Percentiles rank a stretch among this genome's conserved stretches.
phyloP scores from a whole-genome alignment of 371 early-diverging fungal genomes.

The Mucor racemosus region DNA sequence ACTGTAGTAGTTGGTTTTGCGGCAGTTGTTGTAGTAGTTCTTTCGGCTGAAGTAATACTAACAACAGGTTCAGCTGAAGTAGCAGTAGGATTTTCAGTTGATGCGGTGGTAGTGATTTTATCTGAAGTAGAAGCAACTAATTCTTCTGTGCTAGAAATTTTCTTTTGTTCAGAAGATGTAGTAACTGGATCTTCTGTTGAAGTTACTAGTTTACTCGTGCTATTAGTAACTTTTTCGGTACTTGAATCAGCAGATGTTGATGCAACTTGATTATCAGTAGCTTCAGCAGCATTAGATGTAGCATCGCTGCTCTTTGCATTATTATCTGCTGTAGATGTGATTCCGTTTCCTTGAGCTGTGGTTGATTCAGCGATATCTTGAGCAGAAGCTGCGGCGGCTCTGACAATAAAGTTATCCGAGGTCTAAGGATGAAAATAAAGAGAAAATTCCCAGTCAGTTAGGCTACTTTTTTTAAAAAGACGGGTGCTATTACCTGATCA shows the following conservation, averaged over 20 bases:
- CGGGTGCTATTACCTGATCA: slow-evolving; percentile 2
- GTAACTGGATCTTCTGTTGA: not conserved
- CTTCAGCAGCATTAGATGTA: not conserved
- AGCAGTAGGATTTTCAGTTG: not conserved
- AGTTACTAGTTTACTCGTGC: not conserved
- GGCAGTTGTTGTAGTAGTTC: not conserved
- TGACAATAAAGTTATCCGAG: not conserved
- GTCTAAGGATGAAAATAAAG: not conserved
- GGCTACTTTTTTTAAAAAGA: not conserved
- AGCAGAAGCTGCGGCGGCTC: not conserved
- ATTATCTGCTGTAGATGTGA: not conserved
- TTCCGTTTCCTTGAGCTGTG: not conserved
- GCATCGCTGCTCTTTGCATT: not conserved
- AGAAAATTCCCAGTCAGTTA: not conserved
- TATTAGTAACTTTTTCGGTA: not conserved
- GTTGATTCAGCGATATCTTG: not conserved
- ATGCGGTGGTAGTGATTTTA: not conserved
- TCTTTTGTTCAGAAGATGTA: not conserved
- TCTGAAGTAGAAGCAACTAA: not conserved
- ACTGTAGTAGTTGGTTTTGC: not conserved
- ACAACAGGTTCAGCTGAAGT: not conserved
- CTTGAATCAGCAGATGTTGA: slow-evolving; percentile 8
- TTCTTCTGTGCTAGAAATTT: not conserved
- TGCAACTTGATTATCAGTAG: not conserved
- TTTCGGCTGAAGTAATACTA: not conserved